Percentiles rank a stretch among this genome's conserved stretches.
Evolutionary conservation across 208 protist species (phyloP).

Genomic region (Leishmania martiniquensis): DNA sequence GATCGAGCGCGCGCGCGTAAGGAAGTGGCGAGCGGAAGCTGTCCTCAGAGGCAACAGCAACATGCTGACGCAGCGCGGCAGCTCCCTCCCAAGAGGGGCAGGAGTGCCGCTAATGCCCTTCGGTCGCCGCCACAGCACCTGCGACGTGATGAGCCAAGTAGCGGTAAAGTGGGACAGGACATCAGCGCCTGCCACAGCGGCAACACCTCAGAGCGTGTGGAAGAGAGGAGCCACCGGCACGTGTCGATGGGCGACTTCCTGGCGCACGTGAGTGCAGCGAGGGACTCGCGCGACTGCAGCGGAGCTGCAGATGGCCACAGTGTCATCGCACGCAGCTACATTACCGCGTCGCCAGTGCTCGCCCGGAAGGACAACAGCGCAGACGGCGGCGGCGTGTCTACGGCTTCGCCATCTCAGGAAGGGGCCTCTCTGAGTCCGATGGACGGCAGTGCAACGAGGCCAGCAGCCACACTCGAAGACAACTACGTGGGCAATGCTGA

Average conservation of each 20-base stretch:
- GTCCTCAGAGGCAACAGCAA: constrained; percentile 10
- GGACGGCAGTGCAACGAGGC: background rate
- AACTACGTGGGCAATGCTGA: constrained; percentile 3
- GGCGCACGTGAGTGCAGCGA: background rate
- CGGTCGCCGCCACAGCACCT: background rate
- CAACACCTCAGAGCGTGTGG: background rate
- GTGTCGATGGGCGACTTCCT: no score
- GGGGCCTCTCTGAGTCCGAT: no score
- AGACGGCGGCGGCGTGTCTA: background rate
- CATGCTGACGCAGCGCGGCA: background rate
- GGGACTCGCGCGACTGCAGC: background rate
- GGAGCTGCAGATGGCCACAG: background rate
- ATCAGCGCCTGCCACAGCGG: background rate
- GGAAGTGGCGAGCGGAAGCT: background rate
- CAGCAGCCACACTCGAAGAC: background rate
- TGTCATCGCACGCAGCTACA: background rate
- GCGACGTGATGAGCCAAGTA: background rate
- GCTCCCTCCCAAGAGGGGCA: no score
- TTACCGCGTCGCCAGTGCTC: background rate
- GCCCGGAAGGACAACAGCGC: background rate
- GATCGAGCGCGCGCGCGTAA: constrained; percentile 4
- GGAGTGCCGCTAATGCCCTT: background rate
- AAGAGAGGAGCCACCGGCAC: no score
- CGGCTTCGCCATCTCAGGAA: background rate
- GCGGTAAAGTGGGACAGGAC: background rate